Percentiles rank a stretch among this genome's conserved stretches.
These are phyloP conservation scores for Rhodotorula sphaerocarpa DNA, from an alignment of 768 basidiomycete genomes.

Conservation along the genomic window DNA sequence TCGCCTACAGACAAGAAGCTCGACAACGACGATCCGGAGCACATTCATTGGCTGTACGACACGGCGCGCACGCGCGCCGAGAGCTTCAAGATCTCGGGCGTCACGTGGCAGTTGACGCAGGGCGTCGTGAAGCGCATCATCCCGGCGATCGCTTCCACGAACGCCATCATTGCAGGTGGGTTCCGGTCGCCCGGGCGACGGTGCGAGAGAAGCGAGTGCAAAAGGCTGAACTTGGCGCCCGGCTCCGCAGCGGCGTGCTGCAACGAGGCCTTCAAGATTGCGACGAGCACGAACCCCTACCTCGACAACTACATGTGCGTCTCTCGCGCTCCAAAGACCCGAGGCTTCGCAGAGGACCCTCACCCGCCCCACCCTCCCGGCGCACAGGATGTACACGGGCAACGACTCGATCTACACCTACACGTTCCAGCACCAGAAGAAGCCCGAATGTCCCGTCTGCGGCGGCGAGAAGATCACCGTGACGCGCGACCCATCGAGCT, in stretches of 20 bases:
- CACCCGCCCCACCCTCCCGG: no score
- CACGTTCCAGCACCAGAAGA: conserved; percentile 90
- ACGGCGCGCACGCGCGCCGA: conserved; percentile 71
- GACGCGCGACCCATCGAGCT: conserved; percentile 51
- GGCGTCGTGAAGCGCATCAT: conserved; percentile 99
- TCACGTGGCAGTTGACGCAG: conserved; percentile 94
- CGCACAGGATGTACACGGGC: conserved; percentile 82
- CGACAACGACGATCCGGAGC: conserved; percentile 94
- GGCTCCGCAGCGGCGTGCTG: conserved; percentile 84
- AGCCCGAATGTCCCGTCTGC: conserved; percentile 91
- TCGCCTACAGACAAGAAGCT: conserved; percentile 74
- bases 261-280: conserved; percentile 98
- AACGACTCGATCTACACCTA: conserved; percentile 94
- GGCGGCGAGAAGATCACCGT: conserved; percentile 80
- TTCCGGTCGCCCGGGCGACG: background rate
- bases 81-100: conserved; percentile 95
- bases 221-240: background rate
- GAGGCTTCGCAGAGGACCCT: no score
- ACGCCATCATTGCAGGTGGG: conserved; percentile 90
- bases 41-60: conserved; percentile 87
- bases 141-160: conserved; percentile 95
- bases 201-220: no score
- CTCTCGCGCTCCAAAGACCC: background rate
- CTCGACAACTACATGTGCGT: conserved; percentile 80
- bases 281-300: conserved; percentile 85